Percentiles rank a stretch among this genome's conserved stretches.
These are phyloP conservation scores for Gossypium rotundifolium DNA, from an alignment of 345 rosid genomes.

Conservation along the genomic window DNA sequence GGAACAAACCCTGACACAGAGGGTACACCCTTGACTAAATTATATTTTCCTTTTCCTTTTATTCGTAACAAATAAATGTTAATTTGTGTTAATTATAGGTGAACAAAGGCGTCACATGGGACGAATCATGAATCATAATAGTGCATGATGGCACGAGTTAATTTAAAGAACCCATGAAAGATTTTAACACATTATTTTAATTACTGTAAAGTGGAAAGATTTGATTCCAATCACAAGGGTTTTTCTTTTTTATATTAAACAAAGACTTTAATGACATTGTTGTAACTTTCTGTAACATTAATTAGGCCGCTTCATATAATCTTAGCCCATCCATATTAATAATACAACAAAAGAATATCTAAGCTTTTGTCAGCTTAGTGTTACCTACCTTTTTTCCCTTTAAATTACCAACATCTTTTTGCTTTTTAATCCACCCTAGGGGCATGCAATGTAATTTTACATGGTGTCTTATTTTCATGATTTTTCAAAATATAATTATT, in stretches of 20 bases:
- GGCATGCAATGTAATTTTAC: too few relatives aligned
- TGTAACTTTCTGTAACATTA: background rate
- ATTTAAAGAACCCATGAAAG: background rate
- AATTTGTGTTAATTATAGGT: background rate
- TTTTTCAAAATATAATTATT: too few relatives aligned
- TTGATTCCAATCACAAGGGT: background rate
- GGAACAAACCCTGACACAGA: background rate
- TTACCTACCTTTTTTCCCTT: too few relatives aligned
- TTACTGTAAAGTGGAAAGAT: background rate
- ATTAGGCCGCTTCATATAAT: background rate
- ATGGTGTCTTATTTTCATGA: too few relatives aligned
- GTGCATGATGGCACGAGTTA: background rate
- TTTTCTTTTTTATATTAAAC: background rate
- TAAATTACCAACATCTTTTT: too few relatives aligned
- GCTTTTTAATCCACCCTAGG: too few relatives aligned
- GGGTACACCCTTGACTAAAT: too few relatives aligned
- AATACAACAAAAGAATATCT: background rate
- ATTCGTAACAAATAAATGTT: too few relatives aligned
- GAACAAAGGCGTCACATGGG: slow-evolving; percentile 1
- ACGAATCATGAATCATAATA: slow-evolving; percentile 5
- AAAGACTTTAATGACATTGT: background rate
- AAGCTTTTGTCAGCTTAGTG: background rate
- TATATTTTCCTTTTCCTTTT: too few relatives aligned
- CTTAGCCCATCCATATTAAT: background rate
- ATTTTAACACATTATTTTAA: background rate